A percentile compares a stretch with the other conserved stretches of the same genome.
phyloP scores from a whole-genome alignment of 768 basidiomycete genomes.

The Suillus placidus region DNA sequence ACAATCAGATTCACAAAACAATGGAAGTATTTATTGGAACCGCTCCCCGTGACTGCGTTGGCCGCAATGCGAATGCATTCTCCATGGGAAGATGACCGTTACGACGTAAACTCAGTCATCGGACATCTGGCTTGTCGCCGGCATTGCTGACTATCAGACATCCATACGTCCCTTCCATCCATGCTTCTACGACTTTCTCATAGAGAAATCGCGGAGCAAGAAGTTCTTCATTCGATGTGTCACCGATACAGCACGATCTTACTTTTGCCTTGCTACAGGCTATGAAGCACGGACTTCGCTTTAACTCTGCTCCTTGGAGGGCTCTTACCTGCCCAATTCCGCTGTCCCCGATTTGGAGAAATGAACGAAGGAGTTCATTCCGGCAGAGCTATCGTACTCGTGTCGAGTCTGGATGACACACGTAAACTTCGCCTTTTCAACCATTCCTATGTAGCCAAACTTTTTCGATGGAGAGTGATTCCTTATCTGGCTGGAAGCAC shows the following conservation, averaged over 20 bases:
- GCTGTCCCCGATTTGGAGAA: conserved; percentile 6
- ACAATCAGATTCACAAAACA: conserved; percentile 10
- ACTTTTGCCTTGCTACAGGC: conserved; percentile 16
- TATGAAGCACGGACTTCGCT: conserved; percentile 12
- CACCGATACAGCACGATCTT: conserved; percentile 20
- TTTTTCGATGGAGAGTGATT: conserved; percentile 6
- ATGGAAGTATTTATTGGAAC: conserved; percentile 18
- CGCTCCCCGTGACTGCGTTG: conserved; percentile 6
- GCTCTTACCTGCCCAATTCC: conserved; percentile 9
- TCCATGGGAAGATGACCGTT: neutral
- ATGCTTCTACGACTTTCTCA: conserved; percentile 31
- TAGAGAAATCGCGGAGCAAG: conserved; percentile 13
- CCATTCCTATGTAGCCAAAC: neutral
- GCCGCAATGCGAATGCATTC: neutral
- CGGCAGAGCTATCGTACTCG: conserved; percentile 13
- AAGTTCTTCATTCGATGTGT: conserved; percentile 17
- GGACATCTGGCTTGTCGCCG: conserved; percentile 13
- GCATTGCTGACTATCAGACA: neutral
- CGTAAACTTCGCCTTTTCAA: neutral
- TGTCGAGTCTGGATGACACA: conserved; percentile 29
- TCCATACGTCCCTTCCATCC: conserved; percentile 22
- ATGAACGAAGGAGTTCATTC: conserved; percentile 24
- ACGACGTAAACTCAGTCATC: conserved; percentile 11
- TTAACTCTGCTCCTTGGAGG: conserved; percentile 16
- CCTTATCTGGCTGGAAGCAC: conserved; percentile 14